Evolutionary conservation across 1,284 basidiomycete species (phyloP), one percentile per base, ranked within the genome.

Genomic region (Trametes hirsuta): DNA sequence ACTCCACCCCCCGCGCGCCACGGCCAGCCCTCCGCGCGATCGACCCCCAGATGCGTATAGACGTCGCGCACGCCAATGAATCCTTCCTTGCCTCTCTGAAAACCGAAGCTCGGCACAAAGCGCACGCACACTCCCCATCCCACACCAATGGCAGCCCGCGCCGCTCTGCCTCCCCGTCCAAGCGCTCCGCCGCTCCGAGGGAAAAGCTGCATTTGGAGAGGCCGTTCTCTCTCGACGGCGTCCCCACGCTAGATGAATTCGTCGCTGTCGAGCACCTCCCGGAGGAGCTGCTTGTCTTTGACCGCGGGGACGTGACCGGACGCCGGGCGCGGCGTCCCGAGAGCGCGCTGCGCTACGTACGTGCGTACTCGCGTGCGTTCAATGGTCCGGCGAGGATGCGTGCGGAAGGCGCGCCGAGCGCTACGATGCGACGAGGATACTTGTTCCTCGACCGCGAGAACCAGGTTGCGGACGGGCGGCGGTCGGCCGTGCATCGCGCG

Each of bases 401-500:
- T 14, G 25, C 42, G 24, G 37, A 37, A n/a, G 12, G 5, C 6
- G 30, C 30, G 30, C 47, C 41, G 40, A 25, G 11, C 24, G 40
- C 47, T 44, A 24, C 39, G 39, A 14, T 49, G 44, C 58, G 34
- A 39, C 48, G 60, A 36, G 68, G 68, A 0, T 61, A 66, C 21
- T 62, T 75, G 11, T 61, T 70, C 53, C 64, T 75, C 56, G 54
- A 62, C 39, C 45, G 72, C 71, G 75, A 25, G 66, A 72, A 61
- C 55, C 39, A 48, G 22, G 47, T 76, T 22, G 74, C 72, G n/a
- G 22, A 39, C 8, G 73, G 76, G 1, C 47, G 68, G 53, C 76
- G 77, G 66, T 75, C 76, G 1, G 14, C 48, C 21, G 75, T 77
- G 11, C 66, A 68, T 53, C 68, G 71, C 54, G 72, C 71, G 10